These are phyloP conservation scores for Vigna angularis DNA, from an alignment of 306 rosid species.

Conservation along the genomic window DNA sequence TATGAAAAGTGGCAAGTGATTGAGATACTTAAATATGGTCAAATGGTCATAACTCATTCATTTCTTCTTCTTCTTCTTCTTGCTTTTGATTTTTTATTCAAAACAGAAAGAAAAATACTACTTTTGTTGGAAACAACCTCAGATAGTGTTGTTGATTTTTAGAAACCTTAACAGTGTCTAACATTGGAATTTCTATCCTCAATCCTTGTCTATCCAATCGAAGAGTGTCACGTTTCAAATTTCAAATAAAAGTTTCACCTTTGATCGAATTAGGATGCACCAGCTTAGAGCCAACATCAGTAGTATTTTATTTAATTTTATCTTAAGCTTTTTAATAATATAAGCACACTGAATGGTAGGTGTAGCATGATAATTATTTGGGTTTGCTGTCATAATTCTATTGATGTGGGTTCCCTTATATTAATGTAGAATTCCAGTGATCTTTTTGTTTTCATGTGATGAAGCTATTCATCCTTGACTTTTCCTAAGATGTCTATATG, in stretches of 20 bases:
- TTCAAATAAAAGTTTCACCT: too few relatives aligned
- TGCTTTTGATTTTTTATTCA: neutral
- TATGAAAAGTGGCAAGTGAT: neutral
- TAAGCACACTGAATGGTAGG: neutral
- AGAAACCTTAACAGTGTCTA: too few relatives aligned
- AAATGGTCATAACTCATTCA: neutral
- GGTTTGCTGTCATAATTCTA: neutral
- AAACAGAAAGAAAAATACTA: neutral
- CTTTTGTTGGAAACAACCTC: neutral
- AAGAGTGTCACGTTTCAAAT: neutral
- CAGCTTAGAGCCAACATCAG: neutral
- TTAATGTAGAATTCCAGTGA: neutral
- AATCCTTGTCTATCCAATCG: neutral
- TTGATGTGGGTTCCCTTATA: neutral
- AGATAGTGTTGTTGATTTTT: neutral
- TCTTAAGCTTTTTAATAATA: neutral
- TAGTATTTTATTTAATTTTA: neutral
- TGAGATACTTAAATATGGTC: constrained; percentile 20
- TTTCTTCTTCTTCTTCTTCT: neutral
- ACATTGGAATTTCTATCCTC: neutral
- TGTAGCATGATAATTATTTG: neutral
- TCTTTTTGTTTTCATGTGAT: neutral
- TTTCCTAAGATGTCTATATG: neutral
- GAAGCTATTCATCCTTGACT: neutral
- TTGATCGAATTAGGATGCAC: too few relatives aligned